A percentile compares a stretch with the other conserved stretches of the same genome.
Conservation (phyloP, 495 filamentous ascomycete genomes). For the Penicillium desertorum region DNA sequence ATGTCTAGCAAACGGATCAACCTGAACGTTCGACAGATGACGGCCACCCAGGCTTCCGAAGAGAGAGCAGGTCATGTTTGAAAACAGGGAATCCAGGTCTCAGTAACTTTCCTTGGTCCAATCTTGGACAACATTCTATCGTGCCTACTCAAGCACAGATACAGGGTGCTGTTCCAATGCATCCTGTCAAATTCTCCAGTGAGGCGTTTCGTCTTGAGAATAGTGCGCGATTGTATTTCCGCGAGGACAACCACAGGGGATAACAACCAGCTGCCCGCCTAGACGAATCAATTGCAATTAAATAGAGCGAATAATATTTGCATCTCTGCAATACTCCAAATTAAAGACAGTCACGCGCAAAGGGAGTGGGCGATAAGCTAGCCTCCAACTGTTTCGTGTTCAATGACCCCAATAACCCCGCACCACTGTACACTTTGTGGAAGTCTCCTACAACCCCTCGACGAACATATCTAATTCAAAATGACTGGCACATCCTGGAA, state of each 20-base stretch:
- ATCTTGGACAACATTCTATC: not conserved
- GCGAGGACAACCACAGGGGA: not conserved
- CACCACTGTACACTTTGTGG: not conserved
- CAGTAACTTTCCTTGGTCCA: not conserved
- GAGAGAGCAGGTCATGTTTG: not conserved
- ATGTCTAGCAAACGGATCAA: slow-evolving; percentile 84
- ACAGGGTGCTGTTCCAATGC: not conserved
- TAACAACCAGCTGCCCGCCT: not conserved
- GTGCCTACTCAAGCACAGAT: not conserved
- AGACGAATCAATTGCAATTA: not conserved
- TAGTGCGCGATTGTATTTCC: not conserved
- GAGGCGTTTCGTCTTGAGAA: not conserved
- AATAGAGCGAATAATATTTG: not conserved
- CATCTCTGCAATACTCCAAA: not conserved
- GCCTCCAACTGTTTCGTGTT: slow-evolving; percentile 9
- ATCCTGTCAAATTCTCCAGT: not conserved
- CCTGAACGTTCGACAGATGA: slow-evolving; percentile 90
- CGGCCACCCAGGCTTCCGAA: slow-evolving; percentile 15
- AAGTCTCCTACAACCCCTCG: not conserved
- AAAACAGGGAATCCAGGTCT: not conserved
- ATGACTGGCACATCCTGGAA: slow-evolving; percentile 43
- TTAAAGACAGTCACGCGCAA: not conserved
- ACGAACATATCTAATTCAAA: not conserved
- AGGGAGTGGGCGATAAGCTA: slow-evolving; percentile 1
- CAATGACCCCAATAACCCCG: slow-evolving; percentile 25